Conservation (phyloP, 192 early-diverging fungal genomes). For the Chytriomyces sp. region DNA sequence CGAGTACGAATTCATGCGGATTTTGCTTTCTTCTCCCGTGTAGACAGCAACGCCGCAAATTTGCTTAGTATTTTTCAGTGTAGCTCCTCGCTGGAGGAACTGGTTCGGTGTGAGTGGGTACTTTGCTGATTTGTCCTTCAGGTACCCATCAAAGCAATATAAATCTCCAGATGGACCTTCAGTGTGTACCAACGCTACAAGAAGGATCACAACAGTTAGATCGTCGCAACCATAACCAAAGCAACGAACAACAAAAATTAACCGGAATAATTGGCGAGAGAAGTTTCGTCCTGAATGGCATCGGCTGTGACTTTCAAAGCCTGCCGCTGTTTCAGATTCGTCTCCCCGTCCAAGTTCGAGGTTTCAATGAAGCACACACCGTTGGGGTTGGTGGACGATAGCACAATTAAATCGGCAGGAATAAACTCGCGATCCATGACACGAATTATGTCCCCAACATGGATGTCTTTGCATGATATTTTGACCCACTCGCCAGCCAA, state of each 20-base stretch:
- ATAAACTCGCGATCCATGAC: conserved; percentile 81
- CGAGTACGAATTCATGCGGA: conserved; percentile 53
- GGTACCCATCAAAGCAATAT: conserved; percentile 83
- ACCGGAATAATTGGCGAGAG: conserved; percentile 59
- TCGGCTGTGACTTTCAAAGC: conserved; percentile 61
- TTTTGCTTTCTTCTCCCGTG: conserved; percentile 63
- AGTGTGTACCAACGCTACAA: conserved; percentile 56
- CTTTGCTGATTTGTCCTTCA: conserved; percentile 34
- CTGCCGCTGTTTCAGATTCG: conserved; percentile 85
- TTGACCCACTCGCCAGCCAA: conserved; percentile 25
- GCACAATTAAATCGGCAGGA: conserved; percentile 79
- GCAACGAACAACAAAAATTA: conserved; percentile 40
- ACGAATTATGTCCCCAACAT: conserved; percentile 78
- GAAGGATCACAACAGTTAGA: neutral
- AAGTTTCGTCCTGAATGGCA: conserved; percentile 48
- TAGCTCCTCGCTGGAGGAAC: conserved; percentile 83
- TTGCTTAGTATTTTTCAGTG: conserved; percentile 80
- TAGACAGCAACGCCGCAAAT: conserved; percentile 74
- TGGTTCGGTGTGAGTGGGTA: conserved; percentile 77
- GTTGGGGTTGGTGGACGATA: conserved; percentile 72
- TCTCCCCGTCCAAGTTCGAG: conserved; percentile 85
- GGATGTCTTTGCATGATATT: conserved; percentile 49
- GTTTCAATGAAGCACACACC: conserved; percentile 87
- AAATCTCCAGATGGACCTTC: conserved; percentile 80
- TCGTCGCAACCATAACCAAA: conserved; percentile 14